A percentile compares a stretch with the other conserved stretches of the same genome.
Conservation (phyloP, 2,329 filamentous ascomycete genomes). For the Endoconidiophora polonica region DNA sequence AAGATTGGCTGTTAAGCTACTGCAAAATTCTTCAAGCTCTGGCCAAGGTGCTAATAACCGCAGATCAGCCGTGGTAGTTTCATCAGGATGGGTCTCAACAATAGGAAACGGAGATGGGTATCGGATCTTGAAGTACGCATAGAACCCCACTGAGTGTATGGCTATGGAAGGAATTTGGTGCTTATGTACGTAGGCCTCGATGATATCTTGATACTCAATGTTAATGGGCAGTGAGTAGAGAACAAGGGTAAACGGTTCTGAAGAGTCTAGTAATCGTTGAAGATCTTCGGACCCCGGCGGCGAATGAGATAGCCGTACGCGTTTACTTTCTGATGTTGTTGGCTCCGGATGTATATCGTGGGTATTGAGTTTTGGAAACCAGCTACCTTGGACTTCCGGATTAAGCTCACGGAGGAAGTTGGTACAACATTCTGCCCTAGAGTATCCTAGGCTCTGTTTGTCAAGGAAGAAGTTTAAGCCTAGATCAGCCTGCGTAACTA, state of each 20-base stretch:
- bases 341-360: conserved; percentile 20
- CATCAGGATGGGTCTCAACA: conserved; percentile 88
- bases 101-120: conserved; percentile 73
- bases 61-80: conserved; percentile 69
- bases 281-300: conserved; percentile 17
- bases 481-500: conserved; percentile 66
- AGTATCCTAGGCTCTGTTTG: conserved; percentile 56
- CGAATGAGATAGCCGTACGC: conserved; percentile 9
- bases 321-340: conserved; percentile 5
- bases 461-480: conserved; percentile 97
- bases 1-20: conserved; percentile 50
- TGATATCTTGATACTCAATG: conserved; percentile 25
- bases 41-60: conserved; percentile 75
- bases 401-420: conserved; percentile 75
- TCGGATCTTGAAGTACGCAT: conserved; percentile 69
- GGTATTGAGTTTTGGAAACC: conserved; percentile 30
- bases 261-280: conserved; percentile 25
- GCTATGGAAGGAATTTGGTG: conserved; percentile 60
- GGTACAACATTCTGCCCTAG: conserved; percentile 61
- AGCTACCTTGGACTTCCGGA: conserved; percentile 72
- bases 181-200: conserved; percentile 32
- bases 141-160: conserved; percentile 81
- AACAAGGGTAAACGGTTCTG: conserved; percentile 33
- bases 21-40: conserved; percentile 53
- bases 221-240: conserved; percentile 36